These are phyloP conservation scores for Eucalyptus coolabah DNA, from an alignment of 345 rosid genomes.

Conservation along the genomic window DNA sequence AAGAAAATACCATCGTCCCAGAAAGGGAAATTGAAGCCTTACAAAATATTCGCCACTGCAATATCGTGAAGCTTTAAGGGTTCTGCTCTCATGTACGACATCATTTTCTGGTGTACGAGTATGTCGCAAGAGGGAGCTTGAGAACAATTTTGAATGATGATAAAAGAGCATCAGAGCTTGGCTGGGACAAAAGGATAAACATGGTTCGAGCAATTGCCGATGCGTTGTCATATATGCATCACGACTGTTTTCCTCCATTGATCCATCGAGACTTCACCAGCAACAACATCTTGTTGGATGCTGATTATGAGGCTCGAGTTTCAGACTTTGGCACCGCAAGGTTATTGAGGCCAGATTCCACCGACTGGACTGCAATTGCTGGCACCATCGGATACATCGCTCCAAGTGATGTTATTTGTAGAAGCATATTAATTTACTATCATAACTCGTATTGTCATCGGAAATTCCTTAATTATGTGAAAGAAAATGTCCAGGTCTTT, in stretches of 20 bases:
- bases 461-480: background rate
- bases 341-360: background rate
- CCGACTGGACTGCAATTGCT: background rate
- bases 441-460: background rate
- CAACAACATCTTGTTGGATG: background rate
- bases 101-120: background rate
- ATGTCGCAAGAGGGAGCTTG: background rate
- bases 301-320: background rate
- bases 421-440: background rate
- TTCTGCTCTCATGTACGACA: background rate
- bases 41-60: background rate
- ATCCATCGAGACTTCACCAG: slow-evolving; percentile 6
- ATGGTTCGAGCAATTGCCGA: background rate
- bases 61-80: background rate
- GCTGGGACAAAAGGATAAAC: background rate
- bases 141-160: background rate
- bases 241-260: background rate
- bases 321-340: background rate
- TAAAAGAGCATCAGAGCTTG: rapidly evolving
- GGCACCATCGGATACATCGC: background rate
- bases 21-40: background rate
- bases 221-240: background rate
- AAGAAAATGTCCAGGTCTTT: background rate
- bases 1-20: background rate
- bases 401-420: background rate